phyloP scores from a whole-genome alignment of 495 filamentous ascomycete genomes.

The Pseudevernia furfuracea region DNA sequence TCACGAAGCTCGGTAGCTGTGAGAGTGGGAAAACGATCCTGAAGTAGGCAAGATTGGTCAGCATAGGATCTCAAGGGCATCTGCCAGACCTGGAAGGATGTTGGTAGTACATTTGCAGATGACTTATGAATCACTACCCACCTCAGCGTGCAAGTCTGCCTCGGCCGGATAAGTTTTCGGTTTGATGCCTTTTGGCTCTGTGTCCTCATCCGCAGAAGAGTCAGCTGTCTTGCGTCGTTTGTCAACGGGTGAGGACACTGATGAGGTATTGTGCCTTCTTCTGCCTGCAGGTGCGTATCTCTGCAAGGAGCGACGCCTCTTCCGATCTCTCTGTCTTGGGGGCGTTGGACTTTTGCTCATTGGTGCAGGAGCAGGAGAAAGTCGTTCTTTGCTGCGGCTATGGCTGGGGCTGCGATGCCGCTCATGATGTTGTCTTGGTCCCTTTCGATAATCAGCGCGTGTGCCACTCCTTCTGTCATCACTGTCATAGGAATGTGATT shows the following conservation, averaged over 20 bases:
- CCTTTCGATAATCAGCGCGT: constrained; percentile 47
- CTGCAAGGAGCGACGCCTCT: constrained; percentile 46
- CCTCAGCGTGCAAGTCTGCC: constrained; percentile 36
- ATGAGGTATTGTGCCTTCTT: constrained; percentile 43
- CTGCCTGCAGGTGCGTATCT: constrained; percentile 45
- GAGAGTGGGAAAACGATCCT: constrained; percentile 27
- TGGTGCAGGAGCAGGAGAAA: constrained; percentile 24
- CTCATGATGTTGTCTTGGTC: constrained; percentile 33
- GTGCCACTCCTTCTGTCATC: constrained; percentile 35
- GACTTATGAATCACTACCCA: constrained; percentile 40
- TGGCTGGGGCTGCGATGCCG: constrained; percentile 40
- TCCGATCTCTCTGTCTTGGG: constrained; percentile 35
- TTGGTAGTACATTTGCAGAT: constrained; percentile 16
- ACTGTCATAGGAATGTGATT: constrained; percentile 39
- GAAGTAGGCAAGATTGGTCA: constrained; percentile 7
- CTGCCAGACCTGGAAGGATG: background rate
- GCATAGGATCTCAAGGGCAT: constrained; percentile 1
- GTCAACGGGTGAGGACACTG: constrained; percentile 43
- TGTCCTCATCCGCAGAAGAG: constrained; percentile 49
- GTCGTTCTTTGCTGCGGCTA: constrained; percentile 28
- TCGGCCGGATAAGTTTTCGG: constrained; percentile 12
- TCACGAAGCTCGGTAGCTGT: constrained; percentile 54
- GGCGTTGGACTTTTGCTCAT: constrained; percentile 32
- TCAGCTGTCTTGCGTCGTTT: constrained; percentile 53
- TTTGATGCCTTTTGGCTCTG: constrained; percentile 42